Evolutionary conservation across 441 rosid genomes (phyloP).

Genomic region (Rhodomyrtus psidioides): DNA sequence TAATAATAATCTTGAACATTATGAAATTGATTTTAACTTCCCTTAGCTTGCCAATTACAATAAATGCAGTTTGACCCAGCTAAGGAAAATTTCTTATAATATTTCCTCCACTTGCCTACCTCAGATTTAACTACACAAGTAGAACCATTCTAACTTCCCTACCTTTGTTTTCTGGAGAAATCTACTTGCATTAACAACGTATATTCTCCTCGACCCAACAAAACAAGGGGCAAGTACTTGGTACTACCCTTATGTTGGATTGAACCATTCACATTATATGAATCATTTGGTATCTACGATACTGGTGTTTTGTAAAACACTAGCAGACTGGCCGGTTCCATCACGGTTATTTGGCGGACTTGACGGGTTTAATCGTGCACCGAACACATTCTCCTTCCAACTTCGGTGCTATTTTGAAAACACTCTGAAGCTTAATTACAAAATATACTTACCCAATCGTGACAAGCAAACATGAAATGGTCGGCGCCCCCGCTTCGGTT

Average conservation of each 20-base stretch:
- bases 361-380: background rate
- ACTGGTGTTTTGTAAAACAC: background rate
- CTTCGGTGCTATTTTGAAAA: background rate
- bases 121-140: background rate
- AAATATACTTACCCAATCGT: slow-evolving; percentile 34
- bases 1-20: background rate
- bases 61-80: background rate
- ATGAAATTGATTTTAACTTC: background rate
- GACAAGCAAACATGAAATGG: slow-evolving; percentile 42
- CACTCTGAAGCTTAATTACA: background rate
- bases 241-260: background rate
- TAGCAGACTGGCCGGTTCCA: background rate
- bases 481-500: slow-evolving; percentile 39
- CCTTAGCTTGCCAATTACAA: background rate
- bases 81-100: background rate
- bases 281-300: too few relatives aligned
- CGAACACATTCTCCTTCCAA: background rate
- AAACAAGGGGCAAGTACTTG: background rate
- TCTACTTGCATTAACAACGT: too few relatives aligned
- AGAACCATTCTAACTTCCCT: too few relatives aligned
- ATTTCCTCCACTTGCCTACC: background rate
- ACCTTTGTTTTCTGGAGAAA: too few relatives aligned
- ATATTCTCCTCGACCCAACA: too few relatives aligned
- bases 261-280: too few relatives aligned
- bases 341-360: background rate